Evolutionary conservation across 176 grass and related monocot species (phyloP).

Genomic region (Phyllostachys edulis): DNA sequence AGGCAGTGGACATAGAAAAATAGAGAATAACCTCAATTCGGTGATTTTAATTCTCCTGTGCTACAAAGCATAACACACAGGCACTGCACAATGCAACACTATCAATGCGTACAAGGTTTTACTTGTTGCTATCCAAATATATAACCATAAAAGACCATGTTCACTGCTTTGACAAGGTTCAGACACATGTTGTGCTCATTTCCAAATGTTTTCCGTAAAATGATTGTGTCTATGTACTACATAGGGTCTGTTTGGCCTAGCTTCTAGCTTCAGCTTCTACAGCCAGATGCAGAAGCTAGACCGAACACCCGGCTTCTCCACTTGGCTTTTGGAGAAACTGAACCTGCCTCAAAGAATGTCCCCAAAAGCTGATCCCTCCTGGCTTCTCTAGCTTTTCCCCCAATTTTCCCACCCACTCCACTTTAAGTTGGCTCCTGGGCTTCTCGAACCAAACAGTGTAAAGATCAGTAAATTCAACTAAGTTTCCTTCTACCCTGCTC

Average conservation of each 20-base stretch:
- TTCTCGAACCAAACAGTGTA: conserved; percentile 10
- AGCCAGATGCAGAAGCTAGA: neutral
- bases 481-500: no score
- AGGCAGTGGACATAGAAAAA: conserved; percentile 4
- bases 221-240: neutral
- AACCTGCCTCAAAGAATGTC: neutral
- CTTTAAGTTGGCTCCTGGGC: neutral
- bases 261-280: conserved; percentile 22
- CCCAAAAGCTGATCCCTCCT: neutral
- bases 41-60: conserved; percentile 12
- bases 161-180: conserved; percentile 11
- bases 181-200: neutral
- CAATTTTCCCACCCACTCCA: neutral
- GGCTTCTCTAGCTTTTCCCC: conserved; percentile 10
- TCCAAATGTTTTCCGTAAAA: no score
- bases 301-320: neutral
- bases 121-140: conserved; percentile 11
- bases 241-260: neutral
- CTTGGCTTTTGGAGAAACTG: conserved; percentile 7
- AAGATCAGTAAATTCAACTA: no score
- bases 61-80: conserved; percentile 11
- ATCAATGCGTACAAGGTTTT: neutral
- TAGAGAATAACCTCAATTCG: conserved; percentile 3
- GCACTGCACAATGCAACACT: neutral
- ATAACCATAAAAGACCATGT: neutral